Evolutionary conservation across 441 rosid species (phyloP), one percentile per base, ranked within the genome.

Genomic region (Manihot esculenta): DNA sequence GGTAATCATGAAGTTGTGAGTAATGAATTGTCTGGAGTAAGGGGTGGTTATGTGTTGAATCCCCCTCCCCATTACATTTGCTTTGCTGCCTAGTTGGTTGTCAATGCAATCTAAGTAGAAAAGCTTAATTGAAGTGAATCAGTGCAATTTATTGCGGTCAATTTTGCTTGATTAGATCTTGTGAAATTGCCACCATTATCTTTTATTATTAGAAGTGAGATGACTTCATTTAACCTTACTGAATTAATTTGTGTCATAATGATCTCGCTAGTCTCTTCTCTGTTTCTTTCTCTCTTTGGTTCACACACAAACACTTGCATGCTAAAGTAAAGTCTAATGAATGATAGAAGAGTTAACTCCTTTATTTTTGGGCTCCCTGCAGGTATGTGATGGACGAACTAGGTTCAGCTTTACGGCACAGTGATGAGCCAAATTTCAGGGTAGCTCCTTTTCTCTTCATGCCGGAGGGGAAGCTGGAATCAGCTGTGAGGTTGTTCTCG

Each of bases 361-460:
- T 74, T 68, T 67, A 47, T 67, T 66, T 57, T 70, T 54, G 61
- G 27, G 26, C 70, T 64, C 60, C 71, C 72, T 78, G 64, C 82
- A 94, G 97, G 94, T 94, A 94, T 86, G 96, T 88, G 74, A 92
- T 90, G 97, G 99, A 94, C 78, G 97, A 94, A 80, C 79, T 94
- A 64, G 97, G 99, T 73, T 94, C 99, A 69, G 95, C 92, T 67
- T 78, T 92, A 78, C 70, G 86, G 75, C 97, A 94, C 76, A 88
- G 95, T 51, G 99, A 94, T 82, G 90, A 81, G 71, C 97, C 99
- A 58, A 94, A 85, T 81, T 89, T 90, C 84, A 87, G 73, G 78
- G 88, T 92, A 63, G 92, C 99, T 79, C 99, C 97, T 70, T 92
- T 94, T 70, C 97, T 94, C 61, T 94, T 83, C 77, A 88, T 94